Evolutionary conservation across 164 flowering plant species (phyloP).

Genomic region (Sedum album): DNA sequence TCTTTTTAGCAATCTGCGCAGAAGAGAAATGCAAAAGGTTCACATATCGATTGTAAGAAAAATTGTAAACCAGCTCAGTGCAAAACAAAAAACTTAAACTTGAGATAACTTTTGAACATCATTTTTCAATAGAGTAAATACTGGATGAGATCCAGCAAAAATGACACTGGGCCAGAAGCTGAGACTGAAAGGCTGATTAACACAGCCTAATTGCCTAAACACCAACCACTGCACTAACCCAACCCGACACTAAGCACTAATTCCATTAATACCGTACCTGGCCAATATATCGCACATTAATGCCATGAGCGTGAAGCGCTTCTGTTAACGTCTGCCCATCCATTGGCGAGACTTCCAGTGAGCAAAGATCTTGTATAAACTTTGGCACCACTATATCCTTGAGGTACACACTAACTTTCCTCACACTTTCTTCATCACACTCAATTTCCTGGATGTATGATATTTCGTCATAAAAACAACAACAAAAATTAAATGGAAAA

Average conservation of each 20-base stretch:
- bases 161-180: no score
- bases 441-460: constrained; percentile 54
- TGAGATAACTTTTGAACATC: background rate
- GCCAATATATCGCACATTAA: constrained; percentile 93
- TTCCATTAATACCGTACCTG: constrained; percentile 42
- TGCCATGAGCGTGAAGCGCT: constrained; percentile 98
- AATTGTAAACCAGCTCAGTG: background rate
- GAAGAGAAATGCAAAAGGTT: background rate
- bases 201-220: no score
- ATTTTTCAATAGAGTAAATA: no score
- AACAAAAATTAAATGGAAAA: background rate
- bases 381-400: constrained; percentile 74
- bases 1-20: constrained; percentile 74
- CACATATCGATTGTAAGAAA: background rate
- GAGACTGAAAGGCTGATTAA: no score
- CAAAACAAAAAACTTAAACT: background rate
- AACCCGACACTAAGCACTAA: no score
- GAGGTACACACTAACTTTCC: constrained; percentile 65
- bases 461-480: background rate
- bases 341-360: constrained; percentile 99
- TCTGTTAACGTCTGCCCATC: constrained; percentile 98
- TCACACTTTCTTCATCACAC: constrained; percentile 82
- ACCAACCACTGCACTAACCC: no score
- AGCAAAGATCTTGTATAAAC: constrained; percentile 84
- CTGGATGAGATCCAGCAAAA: no score